A percentile compares a stretch with the other conserved stretches of the same genome.
Evolutionary conservation across 176 grass and related monocot species (phyloP).

Genomic region (Saccharum spontaneum): DNA sequence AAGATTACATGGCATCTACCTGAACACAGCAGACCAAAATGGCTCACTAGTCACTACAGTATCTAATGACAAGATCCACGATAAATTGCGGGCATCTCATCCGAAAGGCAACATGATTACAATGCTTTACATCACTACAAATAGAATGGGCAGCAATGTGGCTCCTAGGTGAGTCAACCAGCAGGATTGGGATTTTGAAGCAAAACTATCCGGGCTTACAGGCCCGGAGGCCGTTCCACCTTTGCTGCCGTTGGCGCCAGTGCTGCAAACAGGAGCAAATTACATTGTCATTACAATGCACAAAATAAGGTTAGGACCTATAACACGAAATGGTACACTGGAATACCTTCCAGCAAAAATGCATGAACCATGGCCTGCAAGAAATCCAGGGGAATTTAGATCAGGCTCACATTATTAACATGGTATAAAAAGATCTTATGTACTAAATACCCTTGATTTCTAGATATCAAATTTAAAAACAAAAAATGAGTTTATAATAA

Average conservation of each 20-base stretch:
- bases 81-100: slow-evolving; percentile 38
- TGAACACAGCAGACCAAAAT: slow-evolving; percentile 20
- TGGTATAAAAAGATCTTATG: neutral
- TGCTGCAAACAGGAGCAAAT: slow-evolving; percentile 51
- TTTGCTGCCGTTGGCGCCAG: slow-evolving; percentile 41
- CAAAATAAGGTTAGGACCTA: neutral
- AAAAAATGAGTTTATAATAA: neutral
- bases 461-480: neutral
- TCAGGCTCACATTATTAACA: slow-evolving; percentile 20
- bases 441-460: neutral
- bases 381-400: slow-evolving; percentile 4
- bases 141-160: slow-evolving; percentile 43
- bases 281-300: slow-evolving; percentile 17
- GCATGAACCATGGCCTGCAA: slow-evolving; percentile 87
- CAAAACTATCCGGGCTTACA: slow-evolving; percentile 46
- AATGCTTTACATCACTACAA: slow-evolving; percentile 50
- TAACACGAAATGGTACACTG: neutral
- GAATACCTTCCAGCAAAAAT: slow-evolving; percentile 92
- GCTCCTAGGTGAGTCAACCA: slow-evolving; percentile 27
- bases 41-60: slow-evolving; percentile 35
- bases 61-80: slow-evolving; percentile 42
- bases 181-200: slow-evolving; percentile 28
- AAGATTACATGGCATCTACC: slow-evolving; percentile 37
- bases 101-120: slow-evolving; percentile 50
- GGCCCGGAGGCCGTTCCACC: slow-evolving; percentile 67